Conservation (phyloP, 805 yeast species). For the Ogataea polymorpha region DNA sequence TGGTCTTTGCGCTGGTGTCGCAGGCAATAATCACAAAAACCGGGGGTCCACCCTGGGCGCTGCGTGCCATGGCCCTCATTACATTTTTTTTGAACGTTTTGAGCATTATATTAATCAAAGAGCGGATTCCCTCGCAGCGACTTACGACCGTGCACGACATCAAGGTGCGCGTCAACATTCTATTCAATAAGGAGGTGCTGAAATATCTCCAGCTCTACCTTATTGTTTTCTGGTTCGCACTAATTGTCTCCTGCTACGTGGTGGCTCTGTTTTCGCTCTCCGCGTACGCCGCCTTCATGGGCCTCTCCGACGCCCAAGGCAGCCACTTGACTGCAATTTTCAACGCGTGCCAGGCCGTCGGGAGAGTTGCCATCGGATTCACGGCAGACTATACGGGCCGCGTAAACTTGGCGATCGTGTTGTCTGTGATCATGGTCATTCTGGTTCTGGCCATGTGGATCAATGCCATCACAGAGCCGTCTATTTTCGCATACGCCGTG, state of each 20-base stretch:
- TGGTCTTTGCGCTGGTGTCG: slow-evolving; percentile 35
- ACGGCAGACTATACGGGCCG: slow-evolving; percentile 46
- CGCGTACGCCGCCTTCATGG: slow-evolving; percentile 47
- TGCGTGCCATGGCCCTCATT: slow-evolving; percentile 41
- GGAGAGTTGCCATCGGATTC: slow-evolving; percentile 48
- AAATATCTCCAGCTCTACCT: slow-evolving; percentile 15
- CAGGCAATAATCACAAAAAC: slow-evolving; percentile 37
- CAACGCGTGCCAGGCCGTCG: slow-evolving; percentile 46
- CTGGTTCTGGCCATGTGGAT: slow-evolving; percentile 48
- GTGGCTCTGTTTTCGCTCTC: slow-evolving; percentile 46
- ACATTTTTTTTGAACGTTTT: slow-evolving; percentile 36
- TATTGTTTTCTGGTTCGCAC: slow-evolving; percentile 28
- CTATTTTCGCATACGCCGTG: slow-evolving; percentile 37
- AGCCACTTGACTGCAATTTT: slow-evolving; percentile 44
- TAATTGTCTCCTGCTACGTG: slow-evolving; percentile 41
- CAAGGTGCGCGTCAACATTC: slow-evolving; percentile 15
- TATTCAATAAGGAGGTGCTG: slow-evolving; percentile 21
- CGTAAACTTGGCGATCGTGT: slow-evolving; percentile 39
- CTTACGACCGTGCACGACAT: slow-evolving; percentile 17
- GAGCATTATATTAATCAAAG: slow-evolving; percentile 38
- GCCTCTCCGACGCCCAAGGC: slow-evolving; percentile 43
- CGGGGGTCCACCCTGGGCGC: slow-evolving; percentile 43
- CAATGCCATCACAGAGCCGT: slow-evolving; percentile 30
- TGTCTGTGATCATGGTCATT: slow-evolving; percentile 35
- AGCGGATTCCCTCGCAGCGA: slow-evolving; percentile 2